phyloP scores from a whole-genome alignment of 768 basidiomycete species.

The Suillus lakei region DNA sequence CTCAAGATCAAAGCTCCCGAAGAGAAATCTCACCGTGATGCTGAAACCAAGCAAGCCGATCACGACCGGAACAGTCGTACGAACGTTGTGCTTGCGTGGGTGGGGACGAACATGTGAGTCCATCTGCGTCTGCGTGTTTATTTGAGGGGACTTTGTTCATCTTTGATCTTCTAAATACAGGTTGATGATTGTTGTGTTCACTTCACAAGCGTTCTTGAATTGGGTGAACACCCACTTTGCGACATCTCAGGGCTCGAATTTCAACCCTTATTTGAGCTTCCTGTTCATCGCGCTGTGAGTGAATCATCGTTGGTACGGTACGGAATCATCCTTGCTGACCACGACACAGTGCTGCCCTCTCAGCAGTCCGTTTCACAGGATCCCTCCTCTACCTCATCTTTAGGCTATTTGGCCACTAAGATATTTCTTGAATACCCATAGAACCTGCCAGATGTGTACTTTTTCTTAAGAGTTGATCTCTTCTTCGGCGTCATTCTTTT shows the following conservation, averaged over 20 bases:
- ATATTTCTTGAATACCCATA: neutral
- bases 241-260: slow-evolving; percentile 53
- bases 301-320: neutral
- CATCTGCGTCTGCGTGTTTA: slow-evolving; percentile 10
- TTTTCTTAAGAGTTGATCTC: slow-evolving; percentile 1
- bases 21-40: slow-evolving; percentile 81
- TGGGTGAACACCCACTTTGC: slow-evolving; percentile 70
- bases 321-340: neutral
- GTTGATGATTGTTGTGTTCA: slow-evolving; percentile 76
- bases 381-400: slow-evolving; percentile 81
- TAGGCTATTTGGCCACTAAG: slow-evolving; percentile 58
- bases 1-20: slow-evolving; percentile 71
- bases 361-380: slow-evolving; percentile 80
- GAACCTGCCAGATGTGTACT: neutral
- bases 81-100: slow-evolving; percentile 83
- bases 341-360: slow-evolving; percentile 68
- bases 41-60: slow-evolving; percentile 89
- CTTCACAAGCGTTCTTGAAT: slow-evolving; percentile 72
- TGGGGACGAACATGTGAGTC: slow-evolving; percentile 83
- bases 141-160: slow-evolving; percentile 12
- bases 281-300: slow-evolving; percentile 70
- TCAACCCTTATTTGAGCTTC: slow-evolving; percentile 90
- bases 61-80: slow-evolving; percentile 84
- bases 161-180: slow-evolving; percentile 34
- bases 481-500: neutral